phyloP scores from a whole-genome alignment of 768 basidiomycete genomes.

The Amyloporia xantha region DNA sequence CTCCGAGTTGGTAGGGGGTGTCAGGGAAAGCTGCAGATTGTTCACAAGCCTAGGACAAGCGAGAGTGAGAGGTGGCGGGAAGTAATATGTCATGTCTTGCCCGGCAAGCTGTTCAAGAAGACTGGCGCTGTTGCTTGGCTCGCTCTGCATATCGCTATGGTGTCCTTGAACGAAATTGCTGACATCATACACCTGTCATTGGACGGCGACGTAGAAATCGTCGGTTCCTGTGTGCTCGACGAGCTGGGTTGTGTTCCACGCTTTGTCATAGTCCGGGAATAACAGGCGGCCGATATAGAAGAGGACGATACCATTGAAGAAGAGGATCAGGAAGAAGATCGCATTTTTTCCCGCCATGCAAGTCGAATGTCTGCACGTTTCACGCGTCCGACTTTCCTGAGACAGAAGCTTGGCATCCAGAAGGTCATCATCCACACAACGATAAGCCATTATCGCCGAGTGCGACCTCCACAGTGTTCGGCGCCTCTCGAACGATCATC shows the following conservation, averaged over 20 bases:
- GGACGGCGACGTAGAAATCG: conserved; percentile 82
- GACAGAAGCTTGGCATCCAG: conserved; percentile 68
- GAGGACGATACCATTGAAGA: conserved; percentile 69
- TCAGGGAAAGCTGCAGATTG: conserved; percentile 49
- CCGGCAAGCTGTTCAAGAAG: conserved; percentile 70
- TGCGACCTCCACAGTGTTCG: conserved; percentile 62
- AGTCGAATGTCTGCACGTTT: conserved; percentile 88
- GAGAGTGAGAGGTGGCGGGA: conserved; percentile 71
- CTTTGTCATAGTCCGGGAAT: conserved; percentile 84
- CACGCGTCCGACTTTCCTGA: conserved; percentile 74
- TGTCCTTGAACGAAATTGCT: conserved; percentile 76
- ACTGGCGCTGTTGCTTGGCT: conserved; percentile 56
- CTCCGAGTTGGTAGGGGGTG: conserved; percentile 60
- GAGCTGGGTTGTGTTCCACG: conserved; percentile 70
- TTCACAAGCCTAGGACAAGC: conserved; percentile 73
- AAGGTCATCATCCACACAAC: conserved; percentile 76
- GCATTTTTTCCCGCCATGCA: conserved; percentile 94
- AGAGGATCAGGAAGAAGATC: conserved; percentile 77
- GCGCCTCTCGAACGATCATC: conserved; percentile 57
- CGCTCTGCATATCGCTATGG: conserved; percentile 68
- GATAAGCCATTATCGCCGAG: conserved; percentile 75
- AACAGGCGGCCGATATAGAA: conserved; percentile 88
- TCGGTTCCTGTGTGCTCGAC: conserved; percentile 59
- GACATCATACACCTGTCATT: conserved; percentile 82
- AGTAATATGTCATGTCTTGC: conserved; percentile 80